phyloP scores from a whole-genome alignment of 2,329 filamentous ascomycete species.

The Basipetospora chlamydospora region DNA sequence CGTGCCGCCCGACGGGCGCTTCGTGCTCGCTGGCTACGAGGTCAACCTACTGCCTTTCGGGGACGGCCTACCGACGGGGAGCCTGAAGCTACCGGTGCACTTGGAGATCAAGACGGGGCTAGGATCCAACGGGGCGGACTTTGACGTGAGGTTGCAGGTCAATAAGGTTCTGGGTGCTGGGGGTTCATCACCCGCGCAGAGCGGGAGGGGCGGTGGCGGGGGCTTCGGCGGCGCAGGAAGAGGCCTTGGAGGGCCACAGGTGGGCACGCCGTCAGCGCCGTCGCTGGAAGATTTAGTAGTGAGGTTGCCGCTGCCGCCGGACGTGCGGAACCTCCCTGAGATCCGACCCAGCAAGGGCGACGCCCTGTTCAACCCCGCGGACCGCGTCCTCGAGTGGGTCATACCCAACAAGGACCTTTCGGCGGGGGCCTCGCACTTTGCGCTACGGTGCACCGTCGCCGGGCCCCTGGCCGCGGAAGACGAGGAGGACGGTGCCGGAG shows the following conservation, averaged over 20 bases:
- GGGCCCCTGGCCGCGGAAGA: conserved; percentile 40
- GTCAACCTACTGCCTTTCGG: conserved; percentile 73
- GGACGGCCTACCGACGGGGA: conserved; percentile 39
- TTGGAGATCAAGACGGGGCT: conserved; percentile 72
- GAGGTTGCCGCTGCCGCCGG: conserved; percentile 61
- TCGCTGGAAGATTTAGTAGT: conserved; percentile 64
- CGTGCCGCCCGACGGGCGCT: conserved; percentile 84
- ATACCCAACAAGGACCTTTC: conserved; percentile 65
- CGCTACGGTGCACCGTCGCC: conserved; percentile 65
- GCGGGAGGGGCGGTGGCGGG: conserved; percentile 11
- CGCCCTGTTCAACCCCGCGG: conserved; percentile 63
- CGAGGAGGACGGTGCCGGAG: conserved; percentile 32
- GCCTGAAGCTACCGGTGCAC: conserved; percentile 66
- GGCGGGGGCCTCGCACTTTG: conserved; percentile 51
- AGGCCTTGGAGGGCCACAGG: conserved; percentile 24
- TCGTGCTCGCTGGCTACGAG: conserved; percentile 87
- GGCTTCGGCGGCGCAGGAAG: conserved; percentile 17
- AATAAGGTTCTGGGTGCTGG: conserved; percentile 33
- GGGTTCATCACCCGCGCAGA: conserved; percentile 31
- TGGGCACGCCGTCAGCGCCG: conserved; percentile 42
- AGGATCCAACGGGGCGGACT: conserved; percentile 63
- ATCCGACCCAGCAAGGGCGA: conserved; percentile 71
- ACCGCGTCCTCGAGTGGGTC: conserved; percentile 65
- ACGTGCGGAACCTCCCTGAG: conserved; percentile 72
- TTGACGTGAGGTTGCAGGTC: conserved; percentile 68